Evolutionary conservation across 768 basidiomycete species (phyloP), one percentile per base, ranked within the genome.

Genomic region (Mycena vulgaris): DNA sequence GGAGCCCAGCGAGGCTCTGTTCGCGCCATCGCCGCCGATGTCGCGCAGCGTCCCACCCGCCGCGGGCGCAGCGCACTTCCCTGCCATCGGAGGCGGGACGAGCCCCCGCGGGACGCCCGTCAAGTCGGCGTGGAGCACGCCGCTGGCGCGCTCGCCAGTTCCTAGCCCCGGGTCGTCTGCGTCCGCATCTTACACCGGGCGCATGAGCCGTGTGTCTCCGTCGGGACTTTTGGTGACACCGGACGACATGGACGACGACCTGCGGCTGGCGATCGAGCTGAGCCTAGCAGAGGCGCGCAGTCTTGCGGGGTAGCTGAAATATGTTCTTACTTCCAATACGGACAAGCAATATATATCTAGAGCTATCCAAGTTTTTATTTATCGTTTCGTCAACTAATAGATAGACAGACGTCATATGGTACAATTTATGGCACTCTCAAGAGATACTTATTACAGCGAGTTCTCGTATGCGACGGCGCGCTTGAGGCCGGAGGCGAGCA

Each of bases 261-360:
- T 94, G 77, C 84, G 80, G 56, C 86, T 89, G 70, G 92, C 89
- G 14, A 85, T 94, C 16, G 90, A 91, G 78, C 76, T 94, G 78
- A 94, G 93, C 76, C 83, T 94, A 28, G 90, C 87, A 1, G 93
- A 94, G 75, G 90, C 89, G n/a, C 27, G 30, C 31, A 66, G 57
- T 30, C 66, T 48, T 9, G 66, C 6, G 14, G 31, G 49, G 19
- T 28, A 31, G 21, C 9, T 11, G 8, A 6, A 10, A 47, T 21
- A 47, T 19, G 45, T 7, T 37, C 10, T 19, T 10, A 49, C 2
- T 5, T 23, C 23, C 19, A n/a, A 47, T 6, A 35, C 7, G 33
- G n/a, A 23, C 13, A 23, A 47, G 23, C 8, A 47, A 47, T n/a
- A n/a, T 53, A 47, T 47, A n/a, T 58, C 57, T 66, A 59, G 42